Evolutionary conservation across 805 yeast genomes (phyloP).

Genomic region (Priceomyces castillae): DNA sequence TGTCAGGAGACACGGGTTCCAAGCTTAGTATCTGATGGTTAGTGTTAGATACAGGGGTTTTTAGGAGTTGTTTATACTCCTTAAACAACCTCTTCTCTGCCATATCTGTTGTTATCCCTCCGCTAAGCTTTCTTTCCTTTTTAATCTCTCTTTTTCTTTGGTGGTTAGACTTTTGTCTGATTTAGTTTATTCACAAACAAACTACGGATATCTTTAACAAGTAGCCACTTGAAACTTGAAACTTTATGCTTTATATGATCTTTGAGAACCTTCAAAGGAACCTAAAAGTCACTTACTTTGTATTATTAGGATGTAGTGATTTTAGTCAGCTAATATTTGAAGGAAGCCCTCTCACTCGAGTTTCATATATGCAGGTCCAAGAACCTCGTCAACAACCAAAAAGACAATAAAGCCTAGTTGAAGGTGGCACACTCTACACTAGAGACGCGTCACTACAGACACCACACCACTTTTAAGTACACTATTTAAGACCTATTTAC

Average conservation of each 20-base stretch:
- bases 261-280: not conserved
- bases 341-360: constrained; percentile 1
- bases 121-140: not conserved
- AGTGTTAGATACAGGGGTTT: constrained; percentile 22
- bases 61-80: constrained; percentile 33
- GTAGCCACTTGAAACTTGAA: too few species aligned
- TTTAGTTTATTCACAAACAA: too few species aligned
- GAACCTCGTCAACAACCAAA: not conserved
- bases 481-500: too few species aligned
- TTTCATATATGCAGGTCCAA: not conserved
- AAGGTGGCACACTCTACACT: too few species aligned
- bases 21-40: constrained; percentile 42
- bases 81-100: constrained; percentile 41
- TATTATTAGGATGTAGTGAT: not conserved
- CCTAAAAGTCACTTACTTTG: not conserved
- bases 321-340: not conserved
- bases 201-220: too few species aligned
- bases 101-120: constrained; percentile 19
- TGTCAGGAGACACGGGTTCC: constrained; percentile 40
- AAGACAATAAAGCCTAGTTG: not conserved
- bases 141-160: not conserved
- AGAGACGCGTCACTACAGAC: too few species aligned
- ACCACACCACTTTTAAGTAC: too few species aligned
- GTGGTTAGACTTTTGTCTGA: too few species aligned
- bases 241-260: too few species aligned